Evolutionary conservation across 257 asterid species (phyloP).

Genomic region (Dorcoceras hygrometricum): DNA sequence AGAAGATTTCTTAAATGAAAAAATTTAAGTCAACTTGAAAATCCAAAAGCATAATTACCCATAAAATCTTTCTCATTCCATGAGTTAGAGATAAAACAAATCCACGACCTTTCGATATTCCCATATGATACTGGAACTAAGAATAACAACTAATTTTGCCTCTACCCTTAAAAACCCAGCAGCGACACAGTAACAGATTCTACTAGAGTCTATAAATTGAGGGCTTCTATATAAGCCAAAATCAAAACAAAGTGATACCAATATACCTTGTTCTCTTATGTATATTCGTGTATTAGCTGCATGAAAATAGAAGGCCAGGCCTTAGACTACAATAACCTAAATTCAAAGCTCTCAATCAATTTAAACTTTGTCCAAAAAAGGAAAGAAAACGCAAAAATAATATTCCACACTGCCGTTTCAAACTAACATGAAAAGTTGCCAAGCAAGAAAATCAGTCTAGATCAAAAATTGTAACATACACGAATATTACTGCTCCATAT

Average conservation of each 20-base stretch:
- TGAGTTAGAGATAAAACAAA: neutral
- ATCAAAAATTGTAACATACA: neutral
- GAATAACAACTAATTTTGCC: neutral
- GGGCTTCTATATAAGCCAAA: neutral
- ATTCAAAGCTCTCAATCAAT: slow-evolving; percentile 1
- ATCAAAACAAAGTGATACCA: neutral
- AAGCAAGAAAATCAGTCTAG: neutral
- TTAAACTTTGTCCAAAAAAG: neutral
- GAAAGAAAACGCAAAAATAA: neutral
- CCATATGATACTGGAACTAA: neutral
- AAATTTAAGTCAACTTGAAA: neutral
- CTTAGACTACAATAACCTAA: neutral
- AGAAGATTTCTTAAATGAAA: neutral
- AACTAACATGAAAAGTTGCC: slow-evolving; percentile 1
- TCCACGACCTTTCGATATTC: neutral
- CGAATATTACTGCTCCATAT: too few species aligned
- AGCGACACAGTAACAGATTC: neutral
- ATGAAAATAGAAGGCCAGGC: neutral
- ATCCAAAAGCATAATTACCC: neutral
- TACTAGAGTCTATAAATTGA: neutral
- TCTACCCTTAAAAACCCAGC: too few species aligned
- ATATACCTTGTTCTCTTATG: neutral
- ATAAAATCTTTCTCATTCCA: neutral
- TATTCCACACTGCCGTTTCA: neutral
- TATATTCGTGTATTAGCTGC: neutral